phyloP scores from a whole-genome alignment of 371 early-diverging fungal species.

The Mortierella sp. region DNA sequence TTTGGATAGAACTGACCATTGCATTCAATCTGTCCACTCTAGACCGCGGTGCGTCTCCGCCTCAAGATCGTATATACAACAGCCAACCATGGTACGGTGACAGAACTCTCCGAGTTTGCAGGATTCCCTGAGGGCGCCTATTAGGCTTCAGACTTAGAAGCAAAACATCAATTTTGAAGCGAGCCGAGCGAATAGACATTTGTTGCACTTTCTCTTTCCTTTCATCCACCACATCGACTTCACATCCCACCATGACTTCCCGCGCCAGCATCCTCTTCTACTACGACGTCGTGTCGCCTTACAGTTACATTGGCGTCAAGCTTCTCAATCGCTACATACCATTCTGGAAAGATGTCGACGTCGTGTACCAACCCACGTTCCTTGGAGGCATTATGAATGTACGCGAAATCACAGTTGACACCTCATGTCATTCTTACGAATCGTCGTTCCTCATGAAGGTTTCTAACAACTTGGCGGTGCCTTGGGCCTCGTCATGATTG shows the following conservation, averaged over 20 bases:
- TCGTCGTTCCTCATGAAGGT: not conserved
- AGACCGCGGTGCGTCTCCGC: constrained; percentile 80
- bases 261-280: constrained; percentile 52
- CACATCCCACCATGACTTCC: constrained; percentile 11
- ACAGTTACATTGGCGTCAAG: constrained; percentile 58
- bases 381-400: constrained; percentile 52
- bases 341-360: constrained; percentile 54
- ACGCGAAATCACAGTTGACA: not conserved
- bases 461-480: too few relatives aligned
- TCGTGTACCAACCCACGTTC: constrained; percentile 54
- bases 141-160: constrained; percentile 12
- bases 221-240: not conserved
- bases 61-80: constrained; percentile 76
- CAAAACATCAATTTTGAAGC: constrained; percentile 7
- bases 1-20: not conserved
- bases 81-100: constrained; percentile 65
- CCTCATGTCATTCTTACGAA: too few relatives aligned
- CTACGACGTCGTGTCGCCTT: constrained; percentile 58
- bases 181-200: not conserved
- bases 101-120: constrained; percentile 83
- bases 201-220: not conserved
- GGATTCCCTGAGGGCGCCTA: constrained; percentile 73
- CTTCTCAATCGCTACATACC: constrained; percentile 57
- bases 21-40: constrained; percentile 3
- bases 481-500: not conserved